phyloP scores from a whole-genome alignment of 148 eudicot genomes.

The Spergularia bocconei region DNA sequence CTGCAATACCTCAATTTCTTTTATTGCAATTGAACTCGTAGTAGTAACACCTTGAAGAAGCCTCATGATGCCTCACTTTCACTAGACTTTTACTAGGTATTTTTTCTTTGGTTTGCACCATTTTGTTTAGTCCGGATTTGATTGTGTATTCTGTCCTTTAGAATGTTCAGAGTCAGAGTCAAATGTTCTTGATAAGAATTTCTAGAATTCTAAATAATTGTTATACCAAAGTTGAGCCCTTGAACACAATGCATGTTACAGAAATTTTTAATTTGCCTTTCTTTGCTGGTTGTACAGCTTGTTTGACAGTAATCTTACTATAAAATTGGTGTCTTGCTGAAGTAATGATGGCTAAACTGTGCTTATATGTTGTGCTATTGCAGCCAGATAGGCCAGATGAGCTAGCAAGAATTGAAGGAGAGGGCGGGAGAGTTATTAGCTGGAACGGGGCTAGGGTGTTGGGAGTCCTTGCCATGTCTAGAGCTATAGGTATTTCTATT shows the following conservation, averaged over 20 bases:
- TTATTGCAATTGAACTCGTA: too few relatives aligned
- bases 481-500: constrained; percentile 60
- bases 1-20: not conserved
- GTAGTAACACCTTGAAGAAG: too few relatives aligned
- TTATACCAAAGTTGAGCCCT: not conserved
- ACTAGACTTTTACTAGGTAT: too few relatives aligned
- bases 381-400: constrained; percentile 84
- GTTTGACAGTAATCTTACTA: not conserved
- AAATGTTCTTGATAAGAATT: constrained; percentile 5
- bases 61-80: too few relatives aligned
- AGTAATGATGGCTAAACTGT: constrained; percentile 15
- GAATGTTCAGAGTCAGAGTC: not conserved
- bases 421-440: constrained; percentile 68
- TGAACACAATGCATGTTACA: not conserved
- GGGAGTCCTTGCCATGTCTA: constrained; percentile 85
- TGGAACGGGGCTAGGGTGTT: constrained; percentile 80
- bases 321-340: not conserved
- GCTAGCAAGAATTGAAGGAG: constrained; percentile 58
- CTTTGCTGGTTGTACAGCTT: not conserved
- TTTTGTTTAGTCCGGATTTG: too few relatives aligned
- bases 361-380: constrained; percentile 25
- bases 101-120: too few relatives aligned
- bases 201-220: not conserved
- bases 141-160: too few relatives aligned
- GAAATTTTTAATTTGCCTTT: not conserved